Conservation (phyloP, 768 basidiomycete species). For the Lentinula sp. region DNA sequence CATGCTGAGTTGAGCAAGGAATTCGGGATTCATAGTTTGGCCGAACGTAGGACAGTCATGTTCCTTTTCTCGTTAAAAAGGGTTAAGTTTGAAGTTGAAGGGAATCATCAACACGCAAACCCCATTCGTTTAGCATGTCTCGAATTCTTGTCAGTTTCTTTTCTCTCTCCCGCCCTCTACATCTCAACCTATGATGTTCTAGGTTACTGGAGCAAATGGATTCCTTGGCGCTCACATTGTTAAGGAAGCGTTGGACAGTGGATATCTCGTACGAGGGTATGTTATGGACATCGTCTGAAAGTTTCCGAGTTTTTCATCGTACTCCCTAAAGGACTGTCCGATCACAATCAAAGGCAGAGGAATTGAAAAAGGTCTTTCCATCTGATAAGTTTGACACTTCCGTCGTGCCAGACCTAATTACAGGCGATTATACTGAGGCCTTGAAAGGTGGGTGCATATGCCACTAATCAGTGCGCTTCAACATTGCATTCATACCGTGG, state of each 20-base stretch:
- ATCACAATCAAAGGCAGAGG: slow-evolving; percentile 1
- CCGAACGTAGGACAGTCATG: background rate
- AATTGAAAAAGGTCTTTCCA: slow-evolving; percentile 5
- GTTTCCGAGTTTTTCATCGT: background rate
- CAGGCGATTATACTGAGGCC: slow-evolving; percentile 29
- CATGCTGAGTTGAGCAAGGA: too few relatives aligned
- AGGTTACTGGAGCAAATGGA: slow-evolving; percentile 14
- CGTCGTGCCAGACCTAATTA: slow-evolving; percentile 6
- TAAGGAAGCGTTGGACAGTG: slow-evolving; percentile 9
- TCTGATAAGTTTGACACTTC: slow-evolving; percentile 8
- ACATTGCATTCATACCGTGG: background rate
- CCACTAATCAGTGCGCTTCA: background rate
- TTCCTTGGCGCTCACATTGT: slow-evolving; percentile 14
- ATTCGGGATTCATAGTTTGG: background rate
- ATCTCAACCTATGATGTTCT: background rate
- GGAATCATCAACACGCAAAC: background rate
- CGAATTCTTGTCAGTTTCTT: background rate
- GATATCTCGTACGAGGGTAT: slow-evolving; percentile 13
- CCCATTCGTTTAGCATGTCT: background rate
- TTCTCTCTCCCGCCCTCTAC: background rate
- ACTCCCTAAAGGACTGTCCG: slow-evolving; percentile 5
- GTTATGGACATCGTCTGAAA: background rate
- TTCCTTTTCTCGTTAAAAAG: background rate
- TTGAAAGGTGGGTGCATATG: slow-evolving; percentile 27
- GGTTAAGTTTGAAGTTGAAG: background rate